phyloP scores from a whole-genome alignment of 257 asterid species.

The Nicotiana attenuata region DNA sequence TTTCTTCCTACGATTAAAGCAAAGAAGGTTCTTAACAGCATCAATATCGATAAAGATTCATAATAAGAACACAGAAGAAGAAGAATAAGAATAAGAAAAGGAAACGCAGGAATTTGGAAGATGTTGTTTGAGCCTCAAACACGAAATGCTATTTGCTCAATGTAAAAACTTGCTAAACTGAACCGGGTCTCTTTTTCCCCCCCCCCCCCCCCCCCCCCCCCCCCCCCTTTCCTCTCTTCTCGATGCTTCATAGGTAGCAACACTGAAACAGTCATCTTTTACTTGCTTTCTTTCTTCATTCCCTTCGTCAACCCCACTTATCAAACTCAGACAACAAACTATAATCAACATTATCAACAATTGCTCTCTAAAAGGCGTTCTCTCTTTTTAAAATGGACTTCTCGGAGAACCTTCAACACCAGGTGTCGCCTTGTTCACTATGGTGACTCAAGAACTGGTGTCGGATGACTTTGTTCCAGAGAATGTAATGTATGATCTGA shows the following conservation, averaged over 20 bases:
- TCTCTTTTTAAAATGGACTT: background rate
- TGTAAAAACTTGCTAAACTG: background rate
- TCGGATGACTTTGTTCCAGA: background rate
- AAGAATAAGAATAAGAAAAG: background rate
- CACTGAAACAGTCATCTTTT: background rate
- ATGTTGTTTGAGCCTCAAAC: too few species aligned
- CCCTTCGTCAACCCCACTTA: constrained; percentile 4
- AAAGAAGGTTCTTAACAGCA: background rate
- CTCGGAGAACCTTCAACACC: background rate
- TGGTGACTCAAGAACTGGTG: background rate
- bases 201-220: too few species aligned
- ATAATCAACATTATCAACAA: constrained; percentile 5
- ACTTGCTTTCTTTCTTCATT: background rate
- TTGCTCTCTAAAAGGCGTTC: background rate
- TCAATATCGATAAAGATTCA: background rate
- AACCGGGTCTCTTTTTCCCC: too few species aligned
- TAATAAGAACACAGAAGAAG: background rate
- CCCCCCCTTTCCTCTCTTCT: background rate
- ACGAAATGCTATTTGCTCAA: background rate
- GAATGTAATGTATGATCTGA: constrained; percentile 4
- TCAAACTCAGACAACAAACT: constrained; percentile 7
- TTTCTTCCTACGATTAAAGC: constrained; percentile 4
- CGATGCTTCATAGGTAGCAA: background rate
- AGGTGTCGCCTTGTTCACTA: background rate
- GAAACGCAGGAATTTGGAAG: background rate